phyloP scores from a whole-genome alignment of 176 grass and related monocot genomes.

The Oryza rufipogon region DNA sequence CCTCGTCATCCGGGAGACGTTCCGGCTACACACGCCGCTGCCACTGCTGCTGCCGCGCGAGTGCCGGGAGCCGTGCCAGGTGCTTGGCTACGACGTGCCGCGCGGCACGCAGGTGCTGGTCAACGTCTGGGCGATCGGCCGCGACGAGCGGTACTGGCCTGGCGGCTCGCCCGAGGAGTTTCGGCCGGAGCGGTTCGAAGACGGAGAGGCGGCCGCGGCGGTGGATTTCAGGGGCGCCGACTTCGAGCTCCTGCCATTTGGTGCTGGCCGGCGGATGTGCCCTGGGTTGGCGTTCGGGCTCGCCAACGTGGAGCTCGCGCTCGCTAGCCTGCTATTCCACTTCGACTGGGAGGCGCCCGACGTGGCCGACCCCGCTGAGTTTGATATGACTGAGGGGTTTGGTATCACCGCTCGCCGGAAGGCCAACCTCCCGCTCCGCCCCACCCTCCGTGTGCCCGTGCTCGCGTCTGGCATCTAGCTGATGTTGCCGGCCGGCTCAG shows the following conservation, averaged over 20 bases:
- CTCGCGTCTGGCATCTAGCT: background rate
- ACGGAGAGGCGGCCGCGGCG: background rate
- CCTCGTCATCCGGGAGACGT: conserved; percentile 59
- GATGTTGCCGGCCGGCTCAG: too few species aligned
- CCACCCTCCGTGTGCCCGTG: conserved; percentile 22
- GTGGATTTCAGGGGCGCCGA: conserved; percentile 44
- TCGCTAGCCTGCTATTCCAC: conserved; percentile 49
- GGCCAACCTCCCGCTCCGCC: conserved; percentile 31
- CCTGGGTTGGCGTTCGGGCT: conserved; percentile 42
- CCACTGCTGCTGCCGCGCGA: conserved; percentile 63
- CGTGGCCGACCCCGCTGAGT: background rate
- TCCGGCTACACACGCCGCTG: conserved; percentile 56
- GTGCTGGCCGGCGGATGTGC: conserved; percentile 61
- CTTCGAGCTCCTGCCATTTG: conserved; percentile 60
- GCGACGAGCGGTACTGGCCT: conserved; percentile 46
- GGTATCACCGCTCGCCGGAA: conserved; percentile 31
- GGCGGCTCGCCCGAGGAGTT: conserved; percentile 41
- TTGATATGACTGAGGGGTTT: conserved; percentile 54
- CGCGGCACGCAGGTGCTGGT: conserved; percentile 32
- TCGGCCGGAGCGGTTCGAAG: conserved; percentile 49
- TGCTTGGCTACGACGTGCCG: conserved; percentile 45
- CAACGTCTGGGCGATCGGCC: conserved; percentile 66
- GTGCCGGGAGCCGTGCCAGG: conserved; percentile 27
- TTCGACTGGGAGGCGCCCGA: conserved; percentile 55
- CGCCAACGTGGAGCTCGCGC: conserved; percentile 53